Percentiles rank a stretch among this genome's conserved stretches.
phyloP scores from a whole-genome alignment of 78 protist genomes.

The Diacronema lutheri region DNA sequence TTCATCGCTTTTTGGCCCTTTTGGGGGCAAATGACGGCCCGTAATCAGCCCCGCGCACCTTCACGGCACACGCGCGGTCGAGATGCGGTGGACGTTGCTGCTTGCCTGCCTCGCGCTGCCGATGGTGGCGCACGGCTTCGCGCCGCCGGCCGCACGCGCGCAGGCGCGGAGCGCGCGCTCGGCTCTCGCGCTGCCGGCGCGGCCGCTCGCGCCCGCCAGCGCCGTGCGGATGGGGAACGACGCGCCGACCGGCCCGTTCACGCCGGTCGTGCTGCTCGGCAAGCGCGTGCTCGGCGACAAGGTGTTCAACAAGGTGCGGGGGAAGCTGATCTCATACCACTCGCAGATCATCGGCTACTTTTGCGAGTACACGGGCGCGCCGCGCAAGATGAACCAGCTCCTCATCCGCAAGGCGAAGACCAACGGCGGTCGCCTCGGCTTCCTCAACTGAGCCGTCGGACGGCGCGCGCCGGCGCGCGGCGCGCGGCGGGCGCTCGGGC shows the following conservation, averaged over 20 bases:
- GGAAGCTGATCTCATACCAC: constrained; percentile 2
- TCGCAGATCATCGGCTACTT: neutral
- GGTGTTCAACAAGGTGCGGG: neutral
- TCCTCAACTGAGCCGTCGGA: neutral
- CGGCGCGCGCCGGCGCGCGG: no score
- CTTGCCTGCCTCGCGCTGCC: no score
- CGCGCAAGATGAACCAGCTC: neutral
- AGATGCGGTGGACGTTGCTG: no score
- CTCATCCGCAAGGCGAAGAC: constrained; percentile 11
- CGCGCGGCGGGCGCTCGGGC: no score
- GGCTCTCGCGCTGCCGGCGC: no score
- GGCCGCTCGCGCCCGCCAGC: neutral
- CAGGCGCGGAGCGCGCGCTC: no score
- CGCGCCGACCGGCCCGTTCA: constrained; percentile 5
- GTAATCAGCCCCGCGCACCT: no score
- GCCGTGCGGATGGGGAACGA: neutral
- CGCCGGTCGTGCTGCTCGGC: neutral
- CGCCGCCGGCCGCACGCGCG: no score
- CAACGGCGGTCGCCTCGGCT: neutral
- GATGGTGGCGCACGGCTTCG: no score
- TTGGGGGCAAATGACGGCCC: no score
- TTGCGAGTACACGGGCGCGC: neutral
- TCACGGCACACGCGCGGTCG: no score
- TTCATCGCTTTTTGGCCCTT: no score
- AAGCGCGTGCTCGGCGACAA: constrained; percentile 4